phyloP scores from a whole-genome alignment of 192 early-diverging fungal genomes.

The Geranomyces variabilis region DNA sequence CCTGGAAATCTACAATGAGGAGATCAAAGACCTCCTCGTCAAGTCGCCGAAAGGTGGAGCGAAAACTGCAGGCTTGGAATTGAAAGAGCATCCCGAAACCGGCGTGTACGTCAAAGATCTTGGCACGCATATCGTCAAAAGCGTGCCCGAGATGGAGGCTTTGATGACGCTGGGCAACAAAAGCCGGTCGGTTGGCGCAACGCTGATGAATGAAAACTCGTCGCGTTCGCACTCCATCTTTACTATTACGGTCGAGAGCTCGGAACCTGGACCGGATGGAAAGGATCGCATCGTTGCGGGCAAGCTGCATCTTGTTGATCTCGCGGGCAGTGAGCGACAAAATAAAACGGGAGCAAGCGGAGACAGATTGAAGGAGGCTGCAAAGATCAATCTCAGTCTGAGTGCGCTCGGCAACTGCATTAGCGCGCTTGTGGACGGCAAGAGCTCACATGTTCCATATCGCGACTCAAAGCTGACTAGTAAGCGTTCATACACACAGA shows the following conservation, averaged over 20 bases:
- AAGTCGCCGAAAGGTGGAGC: conserved; percentile 58
- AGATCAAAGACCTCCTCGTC: conserved; percentile 81
- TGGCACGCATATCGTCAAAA: conserved; percentile 63
- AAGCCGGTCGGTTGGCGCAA: conserved; percentile 71
- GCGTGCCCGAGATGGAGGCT: conserved; percentile 66
- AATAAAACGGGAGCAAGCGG: conserved; percentile 66
- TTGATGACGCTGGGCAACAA: conserved; percentile 69
- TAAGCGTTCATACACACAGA: no score
- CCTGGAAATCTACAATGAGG: conserved; percentile 95
- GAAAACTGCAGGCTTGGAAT: conserved; percentile 43
- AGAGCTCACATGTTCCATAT: conserved; percentile 67
- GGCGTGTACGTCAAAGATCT: conserved; percentile 70
- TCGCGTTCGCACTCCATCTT: conserved; percentile 69
- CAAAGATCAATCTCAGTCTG: conserved; percentile 68
- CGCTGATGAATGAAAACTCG: conserved; percentile 82
- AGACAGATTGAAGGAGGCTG: conserved; percentile 65
- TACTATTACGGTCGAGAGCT: conserved; percentile 66
- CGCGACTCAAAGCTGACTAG: conserved; percentile 66
- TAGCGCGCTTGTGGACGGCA: conserved; percentile 65
- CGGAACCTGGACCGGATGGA: conserved; percentile 45
- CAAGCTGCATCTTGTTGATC: conserved; percentile 67
- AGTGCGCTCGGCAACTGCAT: conserved; percentile 70
- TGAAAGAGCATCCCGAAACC: conserved; percentile 65
- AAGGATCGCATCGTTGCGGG: conserved; percentile 63
- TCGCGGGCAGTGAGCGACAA: conserved; percentile 66